Percentiles rank a stretch among this genome's conserved stretches.
Evolutionary conservation across 306 rosid species (phyloP).

Genomic region (Rubus parviflorus): DNA sequence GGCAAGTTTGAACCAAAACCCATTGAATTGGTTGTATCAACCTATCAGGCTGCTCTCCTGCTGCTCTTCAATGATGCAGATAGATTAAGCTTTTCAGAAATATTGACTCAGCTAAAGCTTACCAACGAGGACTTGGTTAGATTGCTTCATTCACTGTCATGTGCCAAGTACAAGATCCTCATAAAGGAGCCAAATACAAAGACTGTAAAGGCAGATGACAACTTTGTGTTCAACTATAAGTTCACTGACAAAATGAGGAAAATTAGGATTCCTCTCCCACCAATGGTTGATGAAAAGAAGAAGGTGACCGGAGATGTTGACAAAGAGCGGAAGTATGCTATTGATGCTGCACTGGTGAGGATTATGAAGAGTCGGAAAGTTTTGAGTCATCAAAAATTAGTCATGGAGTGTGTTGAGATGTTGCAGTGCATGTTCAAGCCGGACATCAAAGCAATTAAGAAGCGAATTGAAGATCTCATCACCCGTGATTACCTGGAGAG

Average conservation of each 20-base stretch:
- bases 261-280: slow-evolving; percentile 85
- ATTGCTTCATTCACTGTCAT: slow-evolving; percentile 70
- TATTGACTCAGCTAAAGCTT: slow-evolving; percentile 66
- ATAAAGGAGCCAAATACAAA: slow-evolving; percentile 9
- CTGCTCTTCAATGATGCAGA: slow-evolving; percentile 70
- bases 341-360: slow-evolving; percentile 81
- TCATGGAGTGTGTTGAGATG: slow-evolving; percentile 71
- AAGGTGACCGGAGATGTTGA: slow-evolving; percentile 72
- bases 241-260: slow-evolving; percentile 82
- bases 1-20: neutral
- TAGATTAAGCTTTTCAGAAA: slow-evolving; percentile 64
- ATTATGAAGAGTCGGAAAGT: slow-evolving; percentile 77
- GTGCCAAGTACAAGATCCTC: slow-evolving; percentile 42
- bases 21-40: slow-evolving; percentile 6
- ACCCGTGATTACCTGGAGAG: slow-evolving; percentile 65
- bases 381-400: slow-evolving; percentile 57
- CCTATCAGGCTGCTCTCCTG: slow-evolving; percentile 65
- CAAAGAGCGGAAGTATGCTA: slow-evolving; percentile 73
- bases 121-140: slow-evolving; percentile 57
- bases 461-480: slow-evolving; percentile 74
- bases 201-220: slow-evolving; percentile 47
- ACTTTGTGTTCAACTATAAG: slow-evolving; percentile 65
- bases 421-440: slow-evolving; percentile 74
- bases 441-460: slow-evolving; percentile 70
- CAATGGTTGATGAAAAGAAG: slow-evolving; percentile 80